These are phyloP conservation scores for Alternaria dauci DNA, from an alignment of 2,329 filamentous ascomycete species.

Conservation along the genomic window DNA sequence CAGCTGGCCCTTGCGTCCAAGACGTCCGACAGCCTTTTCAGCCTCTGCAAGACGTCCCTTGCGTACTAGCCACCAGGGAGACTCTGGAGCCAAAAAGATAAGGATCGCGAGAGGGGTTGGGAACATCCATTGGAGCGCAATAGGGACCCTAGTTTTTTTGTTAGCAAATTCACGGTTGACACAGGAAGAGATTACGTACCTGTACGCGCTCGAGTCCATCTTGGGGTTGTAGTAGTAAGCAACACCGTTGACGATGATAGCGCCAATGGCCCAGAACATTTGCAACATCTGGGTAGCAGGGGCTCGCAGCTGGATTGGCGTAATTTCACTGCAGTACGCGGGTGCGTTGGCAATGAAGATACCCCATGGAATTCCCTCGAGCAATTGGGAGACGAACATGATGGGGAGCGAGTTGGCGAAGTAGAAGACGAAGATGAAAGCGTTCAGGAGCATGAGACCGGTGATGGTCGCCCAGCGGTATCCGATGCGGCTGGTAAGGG, in stretches of 20 bases:
- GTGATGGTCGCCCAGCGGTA: slow-evolving; percentile 68
- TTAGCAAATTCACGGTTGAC: slow-evolving; percentile 14
- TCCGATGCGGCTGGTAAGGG: slow-evolving; percentile 66
- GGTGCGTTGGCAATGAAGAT: slow-evolving; percentile 72
- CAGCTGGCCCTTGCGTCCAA: slow-evolving; percentile 57
- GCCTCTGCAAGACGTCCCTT: slow-evolving; percentile 54
- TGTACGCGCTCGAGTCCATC: slow-evolving; percentile 24
- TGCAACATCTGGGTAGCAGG: slow-evolving; percentile 69
- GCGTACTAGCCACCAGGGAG: slow-evolving; percentile 60
- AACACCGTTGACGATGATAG: slow-evolving; percentile 67
- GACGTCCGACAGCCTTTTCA: slow-evolving; percentile 58
- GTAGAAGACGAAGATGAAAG: slow-evolving; percentile 68
- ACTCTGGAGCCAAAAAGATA: slow-evolving; percentile 61
- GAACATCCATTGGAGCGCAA: slow-evolving; percentile 56
- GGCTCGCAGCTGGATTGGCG: slow-evolving; percentile 65
- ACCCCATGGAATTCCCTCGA: slow-evolving; percentile 71
- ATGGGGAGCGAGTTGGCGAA: slow-evolving; percentile 60
- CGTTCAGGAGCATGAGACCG: slow-evolving; percentile 66
- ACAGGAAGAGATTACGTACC: slow-evolving; percentile 17
- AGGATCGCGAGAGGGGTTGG: slow-evolving; percentile 55
- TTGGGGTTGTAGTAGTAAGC: slow-evolving; percentile 62
- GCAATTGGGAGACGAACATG: slow-evolving; percentile 63
- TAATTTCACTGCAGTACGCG: slow-evolving; percentile 69
- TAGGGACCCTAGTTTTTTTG: slow-evolving; percentile 30
- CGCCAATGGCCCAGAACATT: slow-evolving; percentile 71